Conservation (phyloP, 1,139 yeast genomes). For the Scheffersomyces stambukii region DNA sequence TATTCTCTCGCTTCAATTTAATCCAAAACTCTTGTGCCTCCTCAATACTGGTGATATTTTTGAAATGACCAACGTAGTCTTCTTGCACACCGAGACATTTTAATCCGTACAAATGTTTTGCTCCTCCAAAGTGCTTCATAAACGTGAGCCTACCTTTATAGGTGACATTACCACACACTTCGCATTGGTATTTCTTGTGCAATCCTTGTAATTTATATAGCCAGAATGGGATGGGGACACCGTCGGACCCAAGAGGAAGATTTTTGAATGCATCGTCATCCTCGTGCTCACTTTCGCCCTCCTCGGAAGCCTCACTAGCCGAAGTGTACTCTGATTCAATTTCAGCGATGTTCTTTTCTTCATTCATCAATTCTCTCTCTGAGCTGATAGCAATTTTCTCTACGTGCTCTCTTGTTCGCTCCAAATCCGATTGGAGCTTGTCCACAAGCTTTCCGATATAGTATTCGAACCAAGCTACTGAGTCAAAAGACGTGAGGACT, state of each 20-base stretch:
- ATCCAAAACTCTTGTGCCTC: constrained; percentile 67
- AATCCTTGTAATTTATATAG: constrained; percentile 85
- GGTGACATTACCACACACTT: constrained; percentile 74
- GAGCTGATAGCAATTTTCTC: constrained; percentile 71
- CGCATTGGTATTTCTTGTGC: constrained; percentile 70
- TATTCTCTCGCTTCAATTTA: constrained; percentile 35
- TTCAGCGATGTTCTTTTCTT: constrained; percentile 17
- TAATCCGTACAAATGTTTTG: constrained; percentile 71
- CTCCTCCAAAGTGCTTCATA: constrained; percentile 68
- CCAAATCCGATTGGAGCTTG: constrained; percentile 32
- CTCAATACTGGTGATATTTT: constrained; percentile 59
- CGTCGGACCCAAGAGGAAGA: constrained; percentile 82
- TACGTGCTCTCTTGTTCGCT: constrained; percentile 54
- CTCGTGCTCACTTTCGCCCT: constrained; percentile 17
- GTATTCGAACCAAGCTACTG: constrained; percentile 22
- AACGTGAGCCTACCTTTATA: constrained; percentile 75
- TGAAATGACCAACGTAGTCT: constrained; percentile 41
- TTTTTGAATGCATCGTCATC: constrained; percentile 33
- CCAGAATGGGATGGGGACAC: constrained; percentile 93
- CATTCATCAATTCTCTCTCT: constrained; percentile 65
- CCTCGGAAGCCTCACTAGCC: constrained; percentile 17
- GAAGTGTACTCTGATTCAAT: constrained; percentile 16
- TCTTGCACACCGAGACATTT: constrained; percentile 67
- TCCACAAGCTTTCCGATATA: constrained; percentile 28
- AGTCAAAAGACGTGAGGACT: background rate